These are phyloP conservation scores for Pterulicium gracile DNA, from an alignment of 1,284 basidiomycete genomes.

Conservation along the genomic window DNA sequence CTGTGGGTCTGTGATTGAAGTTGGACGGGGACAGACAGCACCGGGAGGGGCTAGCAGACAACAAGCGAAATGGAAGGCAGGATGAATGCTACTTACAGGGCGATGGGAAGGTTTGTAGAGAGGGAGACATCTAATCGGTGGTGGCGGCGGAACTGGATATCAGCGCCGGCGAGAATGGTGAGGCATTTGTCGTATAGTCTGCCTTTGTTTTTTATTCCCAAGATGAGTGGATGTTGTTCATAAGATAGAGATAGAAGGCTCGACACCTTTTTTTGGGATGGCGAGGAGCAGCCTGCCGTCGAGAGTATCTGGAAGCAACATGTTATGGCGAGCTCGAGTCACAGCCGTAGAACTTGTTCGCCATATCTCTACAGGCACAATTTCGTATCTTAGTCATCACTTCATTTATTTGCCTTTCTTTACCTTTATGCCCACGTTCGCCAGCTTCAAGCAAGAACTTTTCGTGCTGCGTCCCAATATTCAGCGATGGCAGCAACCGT, in stretches of 20 bases:
- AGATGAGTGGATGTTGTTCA: neutral
- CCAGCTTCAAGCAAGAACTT: too few relatives aligned
- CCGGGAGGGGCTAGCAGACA: conserved; percentile 13
- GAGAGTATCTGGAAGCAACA: too few relatives aligned
- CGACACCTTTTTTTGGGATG: conserved; percentile 93
- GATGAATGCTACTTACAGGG: conserved; percentile 63
- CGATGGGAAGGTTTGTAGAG: conserved; percentile 88
- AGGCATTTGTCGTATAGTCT: conserved; percentile 91
- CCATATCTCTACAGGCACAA: too few relatives aligned
- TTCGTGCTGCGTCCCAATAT: too few relatives aligned
- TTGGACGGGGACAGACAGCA: conserved; percentile 9
- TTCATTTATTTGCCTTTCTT: too few relatives aligned
- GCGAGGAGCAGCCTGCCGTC: conserved; percentile 79
- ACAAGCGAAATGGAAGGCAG: neutral
- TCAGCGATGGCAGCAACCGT: too few relatives aligned
- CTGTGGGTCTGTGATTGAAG: neutral
- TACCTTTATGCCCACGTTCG: too few relatives aligned
- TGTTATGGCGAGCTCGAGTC: too few relatives aligned
- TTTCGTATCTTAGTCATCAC: too few relatives aligned
- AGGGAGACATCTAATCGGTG: conserved; percentile 88
- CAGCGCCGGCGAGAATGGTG: conserved; percentile 80
- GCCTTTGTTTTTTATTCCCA: conserved; percentile 32
- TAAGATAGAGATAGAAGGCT: conserved; percentile 1
- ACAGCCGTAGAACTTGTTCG: too few relatives aligned
- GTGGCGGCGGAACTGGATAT: conserved; percentile 90